Percentiles rank a stretch among this genome's conserved stretches.
phyloP scores from a whole-genome alignment of 2,329 filamentous ascomycete species.

The Botrytis byssoidea region DNA sequence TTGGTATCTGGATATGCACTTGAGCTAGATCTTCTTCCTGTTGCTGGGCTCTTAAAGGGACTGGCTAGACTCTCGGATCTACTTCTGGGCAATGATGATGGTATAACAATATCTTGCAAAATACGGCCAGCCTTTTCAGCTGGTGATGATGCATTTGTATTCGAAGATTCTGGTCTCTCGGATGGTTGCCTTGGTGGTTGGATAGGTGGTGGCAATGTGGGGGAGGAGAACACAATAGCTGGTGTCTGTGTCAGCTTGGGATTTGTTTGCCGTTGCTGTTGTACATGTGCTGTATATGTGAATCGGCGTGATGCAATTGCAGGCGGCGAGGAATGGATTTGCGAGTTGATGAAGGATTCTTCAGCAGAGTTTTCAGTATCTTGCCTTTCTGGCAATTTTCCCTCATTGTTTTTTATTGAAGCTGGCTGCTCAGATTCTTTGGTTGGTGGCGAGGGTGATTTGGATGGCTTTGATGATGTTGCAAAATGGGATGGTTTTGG shows the following conservation, averaged over 20 bases:
- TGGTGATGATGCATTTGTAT: slow-evolving; percentile 31
- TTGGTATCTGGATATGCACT: slow-evolving; percentile 27
- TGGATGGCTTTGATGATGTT: slow-evolving; percentile 35
- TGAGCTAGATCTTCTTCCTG: slow-evolving; percentile 31
- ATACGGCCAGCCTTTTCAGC: slow-evolving; percentile 37
- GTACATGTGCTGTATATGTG: slow-evolving; percentile 36
- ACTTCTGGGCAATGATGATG: slow-evolving; percentile 35
- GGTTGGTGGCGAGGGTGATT: slow-evolving; percentile 35
- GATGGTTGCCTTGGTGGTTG: slow-evolving; percentile 25
- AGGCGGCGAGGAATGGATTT: slow-evolving; percentile 38
- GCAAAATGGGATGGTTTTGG: slow-evolving; percentile 15
- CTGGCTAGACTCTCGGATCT: slow-evolving; percentile 39
- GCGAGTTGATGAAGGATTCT: slow-evolving; percentile 28
- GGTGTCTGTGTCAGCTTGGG: slow-evolving; percentile 34
- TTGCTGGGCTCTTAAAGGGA: slow-evolving; percentile 38
- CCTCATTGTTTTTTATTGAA: not conserved
- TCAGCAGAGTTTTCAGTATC: slow-evolving; percentile 16
- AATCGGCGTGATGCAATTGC: slow-evolving; percentile 33
- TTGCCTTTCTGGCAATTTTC: not conserved
- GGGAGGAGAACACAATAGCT: slow-evolving; percentile 39
- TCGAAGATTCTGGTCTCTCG: slow-evolving; percentile 15
- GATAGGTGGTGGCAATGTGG: slow-evolving; percentile 36
- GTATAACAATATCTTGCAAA: slow-evolving; percentile 38
- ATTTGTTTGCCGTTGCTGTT: slow-evolving; percentile 32
- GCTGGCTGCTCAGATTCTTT: slow-evolving; percentile 15